Evolutionary conservation across 2,329 filamentous ascomycete species (phyloP).

Genomic region (Trichoderma asperellum): DNA sequence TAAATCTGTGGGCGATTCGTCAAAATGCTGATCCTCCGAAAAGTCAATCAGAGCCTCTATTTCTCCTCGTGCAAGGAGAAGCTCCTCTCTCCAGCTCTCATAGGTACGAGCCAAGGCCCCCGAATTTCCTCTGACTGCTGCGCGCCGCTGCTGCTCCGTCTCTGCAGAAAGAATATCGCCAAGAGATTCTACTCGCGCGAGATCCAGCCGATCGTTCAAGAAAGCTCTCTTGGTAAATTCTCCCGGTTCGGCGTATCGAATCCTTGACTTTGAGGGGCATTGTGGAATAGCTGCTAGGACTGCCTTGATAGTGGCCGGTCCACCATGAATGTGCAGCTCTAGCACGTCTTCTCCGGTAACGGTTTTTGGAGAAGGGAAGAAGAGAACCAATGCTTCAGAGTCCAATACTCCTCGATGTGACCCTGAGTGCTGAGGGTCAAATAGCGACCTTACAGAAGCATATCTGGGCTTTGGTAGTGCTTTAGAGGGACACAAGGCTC

Average conservation of each 20-base stretch:
- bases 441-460: constrained; percentile 76
- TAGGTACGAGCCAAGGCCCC: constrained; percentile 74
- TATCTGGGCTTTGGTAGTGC: constrained; percentile 53
- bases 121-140: constrained; percentile 78
- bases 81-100: constrained; percentile 75
- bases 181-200: constrained; percentile 78
- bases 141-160: constrained; percentile 89
- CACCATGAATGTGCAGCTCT: constrained; percentile 93
- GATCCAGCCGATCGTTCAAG: constrained; percentile 79
- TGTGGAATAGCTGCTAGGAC: constrained; percentile 76
- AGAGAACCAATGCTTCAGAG: constrained; percentile 76
- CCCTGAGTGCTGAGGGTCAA: constrained; percentile 50
- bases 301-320: constrained; percentile 83
- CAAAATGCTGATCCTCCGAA: constrained; percentile 95
- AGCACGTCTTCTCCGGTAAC: constrained; percentile 92
- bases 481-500: constrained; percentile 54
- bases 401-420: constrained; percentile 65
- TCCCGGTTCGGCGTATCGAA: constrained; percentile 90
- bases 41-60: constrained; percentile 97
- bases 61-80: constrained; percentile 84
- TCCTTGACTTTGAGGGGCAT: constrained; percentile 45
- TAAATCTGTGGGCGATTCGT: constrained; percentile 77
- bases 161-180: constrained; percentile 67
- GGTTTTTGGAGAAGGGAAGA: constrained; percentile 79
- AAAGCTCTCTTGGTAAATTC: constrained; percentile 96